phyloP scores from a whole-genome alignment of 2,329 filamentous ascomycete species.

The Bipolaris gigantea region DNA sequence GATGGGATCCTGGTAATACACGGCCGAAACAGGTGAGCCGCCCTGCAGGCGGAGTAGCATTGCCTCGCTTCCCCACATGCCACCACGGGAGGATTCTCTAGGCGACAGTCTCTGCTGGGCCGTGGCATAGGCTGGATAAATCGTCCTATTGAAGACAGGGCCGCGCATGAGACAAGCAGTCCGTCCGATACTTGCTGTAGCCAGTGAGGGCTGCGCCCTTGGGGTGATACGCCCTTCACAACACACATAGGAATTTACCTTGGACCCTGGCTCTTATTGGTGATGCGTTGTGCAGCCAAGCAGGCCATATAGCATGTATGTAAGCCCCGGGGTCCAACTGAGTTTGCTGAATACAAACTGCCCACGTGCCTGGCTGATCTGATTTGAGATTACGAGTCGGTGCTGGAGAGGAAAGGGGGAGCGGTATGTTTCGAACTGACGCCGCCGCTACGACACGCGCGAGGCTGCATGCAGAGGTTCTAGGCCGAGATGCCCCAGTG shows the following conservation, averaged over 20 bases:
- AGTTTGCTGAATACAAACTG: not conserved
- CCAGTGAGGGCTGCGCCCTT: not conserved
- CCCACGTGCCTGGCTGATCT: too few relatives aligned
- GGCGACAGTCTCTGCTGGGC: not conserved
- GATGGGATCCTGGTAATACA: not conserved
- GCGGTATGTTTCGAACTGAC: not conserved
- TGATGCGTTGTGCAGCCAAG: not conserved
- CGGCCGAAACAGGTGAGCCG: slow-evolving; percentile 3
- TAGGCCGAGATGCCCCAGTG: not conserved
- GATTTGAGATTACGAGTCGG: too few relatives aligned
- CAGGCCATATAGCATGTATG: too few relatives aligned
- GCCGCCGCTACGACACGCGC: not conserved
- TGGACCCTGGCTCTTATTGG: slow-evolving; percentile 4
- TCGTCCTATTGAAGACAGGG: slow-evolving; percentile 6
- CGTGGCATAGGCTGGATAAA: slow-evolving; percentile 12
- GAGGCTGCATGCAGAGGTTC: not conserved
- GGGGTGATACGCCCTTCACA: too few relatives aligned
- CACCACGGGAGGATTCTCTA: slow-evolving; percentile 2
- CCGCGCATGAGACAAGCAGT: slow-evolving; percentile 2
- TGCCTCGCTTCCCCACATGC: slow-evolving; percentile 12
- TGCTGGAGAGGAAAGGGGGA: not conserved
- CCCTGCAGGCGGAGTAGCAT: not conserved
- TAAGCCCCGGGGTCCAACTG: too few relatives aligned
- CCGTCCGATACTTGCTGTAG: not conserved
- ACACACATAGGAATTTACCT: not conserved